A percentile compares a stretch with the other conserved stretches of the same genome.
These are phyloP conservation scores for Cladorrhinum sp. DNA, from an alignment of 2,329 filamentous ascomycete genomes.

Conservation along the genomic window DNA sequence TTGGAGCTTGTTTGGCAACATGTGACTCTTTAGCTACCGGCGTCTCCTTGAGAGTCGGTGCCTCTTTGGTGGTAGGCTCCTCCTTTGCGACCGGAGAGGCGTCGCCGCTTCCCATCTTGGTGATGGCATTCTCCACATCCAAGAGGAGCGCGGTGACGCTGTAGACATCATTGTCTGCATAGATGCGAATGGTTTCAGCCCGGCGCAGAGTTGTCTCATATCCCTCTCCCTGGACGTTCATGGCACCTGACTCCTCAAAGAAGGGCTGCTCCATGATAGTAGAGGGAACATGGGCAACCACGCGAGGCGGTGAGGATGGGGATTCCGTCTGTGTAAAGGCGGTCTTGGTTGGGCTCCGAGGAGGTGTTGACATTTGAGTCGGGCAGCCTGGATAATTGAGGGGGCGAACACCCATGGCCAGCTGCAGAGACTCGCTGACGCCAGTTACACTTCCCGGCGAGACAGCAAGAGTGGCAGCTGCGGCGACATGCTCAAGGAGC, in stretches of 20 bases:
- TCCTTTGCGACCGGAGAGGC: constrained; percentile 33
- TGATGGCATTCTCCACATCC: constrained; percentile 63
- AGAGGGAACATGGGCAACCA: constrained; percentile 53
- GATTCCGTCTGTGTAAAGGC: constrained; percentile 34
- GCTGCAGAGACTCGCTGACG: constrained; percentile 41
- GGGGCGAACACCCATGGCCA: constrained; percentile 40
- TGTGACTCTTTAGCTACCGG: constrained; percentile 18
- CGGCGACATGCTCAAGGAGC: constrained; percentile 76
- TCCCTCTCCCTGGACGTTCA: constrained; percentile 20
- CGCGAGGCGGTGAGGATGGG: constrained; percentile 50
- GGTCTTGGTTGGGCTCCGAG: constrained; percentile 55
- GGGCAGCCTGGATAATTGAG: constrained; percentile 29
- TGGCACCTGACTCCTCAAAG: constrained; percentile 42
- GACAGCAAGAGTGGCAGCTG: constrained; percentile 55
- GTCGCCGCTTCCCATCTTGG: constrained; percentile 38
- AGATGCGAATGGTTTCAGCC: constrained; percentile 65
- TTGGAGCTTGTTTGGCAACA: constrained; percentile 5
- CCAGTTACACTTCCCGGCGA: constrained; percentile 30
- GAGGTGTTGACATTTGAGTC: constrained; percentile 53
- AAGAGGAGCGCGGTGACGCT: constrained; percentile 51
- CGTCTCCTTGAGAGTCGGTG: not conserved
- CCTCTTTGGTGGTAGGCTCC: constrained; percentile 26
- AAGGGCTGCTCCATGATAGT: constrained; percentile 53
- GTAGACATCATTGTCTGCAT: constrained; percentile 65
- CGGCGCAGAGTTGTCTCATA: constrained; percentile 35